Evolutionary conservation across 2,329 filamentous ascomycete species (phyloP).

Genomic region (Dactylellina drechsleri): DNA sequence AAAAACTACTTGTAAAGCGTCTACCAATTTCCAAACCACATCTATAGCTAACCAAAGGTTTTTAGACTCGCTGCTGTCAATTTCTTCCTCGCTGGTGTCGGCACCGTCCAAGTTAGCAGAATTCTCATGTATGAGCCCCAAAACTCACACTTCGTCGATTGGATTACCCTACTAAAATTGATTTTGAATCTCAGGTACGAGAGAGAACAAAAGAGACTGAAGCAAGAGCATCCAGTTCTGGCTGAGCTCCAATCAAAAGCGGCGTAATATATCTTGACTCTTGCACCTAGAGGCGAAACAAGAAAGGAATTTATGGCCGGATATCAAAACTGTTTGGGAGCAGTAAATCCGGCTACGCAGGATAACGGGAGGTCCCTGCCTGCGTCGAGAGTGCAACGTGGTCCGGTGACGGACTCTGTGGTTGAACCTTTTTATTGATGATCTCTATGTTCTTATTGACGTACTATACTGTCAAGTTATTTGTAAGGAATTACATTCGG

Average conservation of each 20-base stretch:
- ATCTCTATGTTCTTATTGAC: too few relatives aligned
- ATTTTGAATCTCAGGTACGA: conserved; percentile 26
- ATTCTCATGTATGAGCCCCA: conserved; percentile 71
- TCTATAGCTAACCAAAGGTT: conserved; percentile 15
- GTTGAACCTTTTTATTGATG: too few relatives aligned
- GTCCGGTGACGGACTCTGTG: too few relatives aligned
- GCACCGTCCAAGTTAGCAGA: conserved; percentile 80
- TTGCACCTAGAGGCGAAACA: too few relatives aligned
- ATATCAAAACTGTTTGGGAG: too few relatives aligned
- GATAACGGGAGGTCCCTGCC: too few relatives aligned
- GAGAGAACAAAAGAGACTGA: conserved; percentile 46
- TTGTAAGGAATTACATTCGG: not conserved
- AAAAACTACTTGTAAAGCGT: conserved; percentile 79
- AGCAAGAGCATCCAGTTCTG: conserved; percentile 41
- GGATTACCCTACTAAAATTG: too few relatives aligned
- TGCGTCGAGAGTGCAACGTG: too few relatives aligned
- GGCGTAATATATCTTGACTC: not conserved
- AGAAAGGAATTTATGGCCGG: too few relatives aligned
- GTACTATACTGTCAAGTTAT: too few relatives aligned
- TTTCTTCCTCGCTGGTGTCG: conserved; percentile 94
- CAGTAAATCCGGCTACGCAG: too few relatives aligned
- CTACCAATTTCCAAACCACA: not conserved
- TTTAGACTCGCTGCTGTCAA: conserved; percentile 88
- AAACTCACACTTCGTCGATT: too few relatives aligned
- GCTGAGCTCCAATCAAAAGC: conserved; percentile 37